Base-by-base conservation (phyloP, 148 eudicot genomes). In the Dianthus caryophyllus region DNA sequence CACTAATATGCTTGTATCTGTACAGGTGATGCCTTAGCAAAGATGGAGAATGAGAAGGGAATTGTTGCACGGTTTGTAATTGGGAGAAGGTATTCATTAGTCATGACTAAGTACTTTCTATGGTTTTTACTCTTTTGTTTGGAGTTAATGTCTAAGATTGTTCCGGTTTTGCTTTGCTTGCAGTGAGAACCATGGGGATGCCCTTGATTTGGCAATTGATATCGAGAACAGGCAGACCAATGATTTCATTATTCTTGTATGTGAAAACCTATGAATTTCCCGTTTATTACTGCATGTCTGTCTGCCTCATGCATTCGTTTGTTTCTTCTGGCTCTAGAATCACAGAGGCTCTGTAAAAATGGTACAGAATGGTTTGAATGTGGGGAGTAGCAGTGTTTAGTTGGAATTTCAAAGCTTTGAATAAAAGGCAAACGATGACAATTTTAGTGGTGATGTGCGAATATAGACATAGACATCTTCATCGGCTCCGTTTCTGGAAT, bases 181-280 rank as follows among this genome's bases (percentile, higher is more conserved):
- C 86, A 90, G 97, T 74, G 72, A 91, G 56, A 87, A 68, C 71
- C 87, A 71, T 54, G 94, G 97, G 64, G 97, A 90, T 78, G 83
- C 78, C 76, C 56, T 83, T 81, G 97, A 90, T 69, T 73, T 76
- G 80, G 81, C 54, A 73, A 87, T 90, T 75, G 94, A 88, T 76
- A 75, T 38, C 57, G 97, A 90, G 82, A 81, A 87, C 71, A 80
- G 71, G 48, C 82, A 78, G 70, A 76, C 77, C 55, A 83, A 80
- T 65, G 97, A 90, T 77, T 80, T 90, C 71, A 76, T 84, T 48
- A 78, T 90, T 66, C 97, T 90, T 67, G 97, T 90, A 88, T 64
- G 94, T 76, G 49, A 25, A 24, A 22, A 24, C 52, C 14, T 16
- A 22, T 63, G 52, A 63, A 43, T 25, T 44, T 36, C 36, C 22